Percentiles rank a stretch among this genome's conserved stretches.
Conservation (phyloP, 805 yeast species). For the Metschnikowia proteae region DNA sequence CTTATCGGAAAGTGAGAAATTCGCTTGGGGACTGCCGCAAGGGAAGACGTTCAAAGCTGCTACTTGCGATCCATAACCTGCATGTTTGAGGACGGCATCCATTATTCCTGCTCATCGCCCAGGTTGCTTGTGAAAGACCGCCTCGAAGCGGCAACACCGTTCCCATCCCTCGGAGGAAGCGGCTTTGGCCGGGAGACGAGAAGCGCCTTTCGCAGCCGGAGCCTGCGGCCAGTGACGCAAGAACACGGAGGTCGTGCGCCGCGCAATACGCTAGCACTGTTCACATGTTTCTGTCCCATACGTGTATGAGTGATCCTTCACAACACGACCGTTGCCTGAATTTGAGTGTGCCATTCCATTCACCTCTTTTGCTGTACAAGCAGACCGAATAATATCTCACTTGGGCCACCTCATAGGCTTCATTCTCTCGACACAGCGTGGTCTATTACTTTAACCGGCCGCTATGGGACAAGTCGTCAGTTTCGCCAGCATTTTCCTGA, state of each 20-base stretch:
- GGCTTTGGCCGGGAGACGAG: neutral
- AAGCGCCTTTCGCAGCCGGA: neutral
- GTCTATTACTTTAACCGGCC: neutral
- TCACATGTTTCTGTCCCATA: constrained; percentile 4
- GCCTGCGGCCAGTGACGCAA: neutral
- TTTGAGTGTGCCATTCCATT: neutral
- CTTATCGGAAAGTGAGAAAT: too few relatives aligned
- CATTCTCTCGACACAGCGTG: neutral
- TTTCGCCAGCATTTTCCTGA: constrained; percentile 65
- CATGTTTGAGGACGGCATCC: too few relatives aligned
- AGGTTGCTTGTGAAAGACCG: too few relatives aligned
- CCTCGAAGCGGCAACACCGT: too few relatives aligned
- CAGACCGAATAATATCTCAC: neutral
- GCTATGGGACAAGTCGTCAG: constrained; percentile 87
- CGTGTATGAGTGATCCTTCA: neutral
- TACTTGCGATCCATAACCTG: too few relatives aligned
- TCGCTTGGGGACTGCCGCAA: too few relatives aligned
- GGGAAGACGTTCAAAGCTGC: too few relatives aligned
- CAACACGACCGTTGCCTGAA: neutral
- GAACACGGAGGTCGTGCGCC: neutral
- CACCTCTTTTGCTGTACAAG: neutral
- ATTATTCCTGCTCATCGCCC: too few relatives aligned
- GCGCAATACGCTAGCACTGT: constrained; percentile 1
- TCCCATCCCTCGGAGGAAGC: too few relatives aligned
- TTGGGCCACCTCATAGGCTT: neutral